Evolutionary conservation across 2,329 filamentous ascomycete species (phyloP).

Genomic region (Rutstroemia sp.): DNA sequence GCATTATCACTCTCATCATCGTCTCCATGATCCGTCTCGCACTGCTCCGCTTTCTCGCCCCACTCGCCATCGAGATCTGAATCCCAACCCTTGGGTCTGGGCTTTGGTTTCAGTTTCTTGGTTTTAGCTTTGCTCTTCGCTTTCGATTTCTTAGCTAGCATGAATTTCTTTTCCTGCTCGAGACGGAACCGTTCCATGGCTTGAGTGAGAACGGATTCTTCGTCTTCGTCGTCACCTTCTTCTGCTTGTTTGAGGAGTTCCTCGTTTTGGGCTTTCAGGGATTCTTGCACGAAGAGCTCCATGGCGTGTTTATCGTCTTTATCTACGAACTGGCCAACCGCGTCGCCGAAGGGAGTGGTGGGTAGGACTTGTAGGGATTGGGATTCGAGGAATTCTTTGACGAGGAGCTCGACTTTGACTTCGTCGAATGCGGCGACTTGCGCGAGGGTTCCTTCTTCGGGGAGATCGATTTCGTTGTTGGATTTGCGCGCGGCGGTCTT

Average conservation of each 20-base stretch:
- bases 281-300: constrained; percentile 70
- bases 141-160: constrained; percentile 50
- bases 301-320: constrained; percentile 94
- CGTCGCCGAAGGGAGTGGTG: constrained; percentile 86
- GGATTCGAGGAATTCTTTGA: constrained; percentile 77
- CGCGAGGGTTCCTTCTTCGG: constrained; percentile 57
- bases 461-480: constrained; percentile 41
- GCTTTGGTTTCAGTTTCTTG: constrained; percentile 53
- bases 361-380: constrained; percentile 86
- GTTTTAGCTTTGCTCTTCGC: constrained; percentile 24
- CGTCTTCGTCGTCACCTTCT: constrained; percentile 57
- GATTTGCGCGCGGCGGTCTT: constrained; percentile 53
- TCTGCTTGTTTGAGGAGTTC: constrained; percentile 47
- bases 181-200: constrained; percentile 68
- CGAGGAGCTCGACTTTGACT: constrained; percentile 81
- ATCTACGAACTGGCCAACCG: constrained; percentile 85
- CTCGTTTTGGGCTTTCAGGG: constrained; percentile 61
- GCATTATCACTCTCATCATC: constrained; percentile 40
- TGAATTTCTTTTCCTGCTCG: constrained; percentile 64
- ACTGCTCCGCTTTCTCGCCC: constrained; percentile 53
- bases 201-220: constrained; percentile 61
- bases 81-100: constrained; percentile 77
- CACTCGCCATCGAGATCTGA: constrained; percentile 82
- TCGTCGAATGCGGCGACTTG: constrained; percentile 55
- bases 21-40: constrained; percentile 17